These are phyloP conservation scores for Protomyces macrosporus DNA, from an alignment of 1,139 yeast genomes.

Conservation along the genomic window DNA sequence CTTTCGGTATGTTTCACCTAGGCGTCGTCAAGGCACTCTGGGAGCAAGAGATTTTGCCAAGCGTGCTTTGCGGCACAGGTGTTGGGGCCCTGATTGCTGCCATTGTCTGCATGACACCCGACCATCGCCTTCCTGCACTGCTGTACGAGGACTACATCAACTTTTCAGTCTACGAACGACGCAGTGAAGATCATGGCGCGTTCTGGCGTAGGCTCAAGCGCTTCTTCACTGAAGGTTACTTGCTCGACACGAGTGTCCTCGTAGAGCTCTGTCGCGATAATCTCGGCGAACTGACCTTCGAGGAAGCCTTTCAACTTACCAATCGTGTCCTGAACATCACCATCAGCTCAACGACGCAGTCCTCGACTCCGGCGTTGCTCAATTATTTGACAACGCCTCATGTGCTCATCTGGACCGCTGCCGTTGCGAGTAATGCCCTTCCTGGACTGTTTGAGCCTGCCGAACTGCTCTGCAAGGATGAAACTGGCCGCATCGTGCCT, in stretches of 20 bases:
- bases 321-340: constrained; percentile 80
- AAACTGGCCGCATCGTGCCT: constrained; percentile 56
- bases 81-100: constrained; percentile 96
- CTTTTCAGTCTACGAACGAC: constrained; percentile 48
- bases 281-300: constrained; percentile 86
- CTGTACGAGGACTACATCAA: constrained; percentile 37
- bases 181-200: constrained; percentile 37
- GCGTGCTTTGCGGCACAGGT: constrained; percentile 86
- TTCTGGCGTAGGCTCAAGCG: constrained; percentile 58
- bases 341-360: constrained; percentile 64
- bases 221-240: constrained; percentile 47
- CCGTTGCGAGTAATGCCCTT: constrained; percentile 90
- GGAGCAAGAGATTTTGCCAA: constrained; percentile 70
- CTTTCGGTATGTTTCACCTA: constrained; percentile 85
- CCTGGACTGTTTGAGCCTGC: constrained; percentile 89
- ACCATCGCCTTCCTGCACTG: constrained; percentile 52
- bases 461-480: constrained; percentile 74
- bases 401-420: constrained; percentile 92
- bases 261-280: constrained; percentile 68
- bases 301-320: constrained; percentile 77
- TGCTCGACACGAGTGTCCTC: constrained; percentile 74
- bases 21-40: constrained; percentile 81
- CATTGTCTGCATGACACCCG: constrained; percentile 71
- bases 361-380: constrained; percentile 62
- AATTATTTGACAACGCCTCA: constrained; percentile 94